These are phyloP conservation scores for Metschnikowia orientalis DNA, from an alignment of 805 yeast genomes.

Conservation along the genomic window DNA sequence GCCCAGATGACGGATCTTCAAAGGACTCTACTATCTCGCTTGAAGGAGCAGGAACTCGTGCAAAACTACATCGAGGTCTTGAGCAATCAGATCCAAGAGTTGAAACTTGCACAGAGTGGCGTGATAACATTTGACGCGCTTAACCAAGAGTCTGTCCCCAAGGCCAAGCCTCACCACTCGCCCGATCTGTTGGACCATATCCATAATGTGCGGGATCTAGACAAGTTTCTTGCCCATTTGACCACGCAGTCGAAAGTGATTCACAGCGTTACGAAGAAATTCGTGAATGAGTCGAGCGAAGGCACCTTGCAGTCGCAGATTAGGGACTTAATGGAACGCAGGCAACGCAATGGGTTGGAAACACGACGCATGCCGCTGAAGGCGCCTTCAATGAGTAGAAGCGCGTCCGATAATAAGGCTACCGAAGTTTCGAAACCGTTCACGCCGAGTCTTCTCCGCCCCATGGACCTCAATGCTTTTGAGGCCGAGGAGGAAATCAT, in stretches of 20 bases:
- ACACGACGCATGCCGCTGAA: neutral
- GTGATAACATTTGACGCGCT: constrained; percentile 41
- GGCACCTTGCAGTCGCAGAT: constrained; percentile 19
- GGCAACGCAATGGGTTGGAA: neutral
- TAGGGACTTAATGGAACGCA: constrained; percentile 18
- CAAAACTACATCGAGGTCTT: constrained; percentile 40
- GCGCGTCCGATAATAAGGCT: neutral
- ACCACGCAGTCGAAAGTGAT: constrained; percentile 36
- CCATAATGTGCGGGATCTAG: constrained; percentile 37
- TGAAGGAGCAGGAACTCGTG: constrained; percentile 41
- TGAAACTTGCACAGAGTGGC: constrained; percentile 41
- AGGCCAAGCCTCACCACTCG: constrained; percentile 12
- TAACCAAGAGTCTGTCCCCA: constrained; percentile 14
- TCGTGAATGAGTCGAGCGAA: constrained; percentile 11
- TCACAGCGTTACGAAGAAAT: constrained; percentile 36
- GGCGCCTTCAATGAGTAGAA: neutral
- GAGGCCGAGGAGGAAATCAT: constrained; percentile 16
- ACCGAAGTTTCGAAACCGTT: constrained; percentile 4
- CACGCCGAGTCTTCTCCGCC: constrained; percentile 18
- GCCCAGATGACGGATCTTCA: constrained; percentile 25
- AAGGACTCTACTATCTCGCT: constrained; percentile 30
- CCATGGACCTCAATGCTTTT: constrained; percentile 16
- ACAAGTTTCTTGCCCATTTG: constrained; percentile 35
- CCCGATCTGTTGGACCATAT: constrained; percentile 37
- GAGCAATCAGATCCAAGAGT: constrained; percentile 40